Evolutionary conservation across 2,329 filamentous ascomycete genomes (phyloP).

Genomic region (Calycina herbarum): DNA sequence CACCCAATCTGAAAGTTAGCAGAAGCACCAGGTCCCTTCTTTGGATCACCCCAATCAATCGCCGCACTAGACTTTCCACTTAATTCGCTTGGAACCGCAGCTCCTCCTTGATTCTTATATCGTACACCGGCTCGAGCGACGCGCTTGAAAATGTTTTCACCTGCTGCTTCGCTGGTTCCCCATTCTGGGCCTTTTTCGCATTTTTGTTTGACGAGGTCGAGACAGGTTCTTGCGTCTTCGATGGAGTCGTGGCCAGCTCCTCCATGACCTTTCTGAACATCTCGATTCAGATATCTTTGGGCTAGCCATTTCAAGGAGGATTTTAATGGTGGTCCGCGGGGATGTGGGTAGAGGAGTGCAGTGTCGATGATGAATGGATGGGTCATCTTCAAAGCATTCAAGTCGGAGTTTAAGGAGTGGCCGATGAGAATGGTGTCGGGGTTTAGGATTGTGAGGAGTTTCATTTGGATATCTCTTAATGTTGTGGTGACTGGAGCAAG

Average conservation of each 20-base stretch:
- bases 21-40: constrained; percentile 56
- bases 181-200: constrained; percentile 88
- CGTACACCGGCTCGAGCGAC: constrained; percentile 64
- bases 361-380: constrained; percentile 96
- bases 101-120: constrained; percentile 61
- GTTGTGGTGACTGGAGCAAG: constrained; percentile 81
- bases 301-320: constrained; percentile 87
- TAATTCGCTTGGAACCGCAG: constrained; percentile 53
- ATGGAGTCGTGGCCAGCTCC: constrained; percentile 73
- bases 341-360: constrained; percentile 84
- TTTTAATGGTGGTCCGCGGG: constrained; percentile 84
- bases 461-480: constrained; percentile 76
- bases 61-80: constrained; percentile 67
- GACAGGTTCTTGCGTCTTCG: constrained; percentile 86
- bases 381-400: constrained; percentile 79
- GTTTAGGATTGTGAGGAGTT: constrained; percentile 70
- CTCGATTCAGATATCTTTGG: constrained; percentile 79
- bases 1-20: constrained; percentile 59
- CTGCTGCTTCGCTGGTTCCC: constrained; percentile 76
- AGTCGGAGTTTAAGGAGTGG: constrained; percentile 79
- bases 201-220: constrained; percentile 93
- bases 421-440: constrained; percentile 74
- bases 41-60: constrained; percentile 86
- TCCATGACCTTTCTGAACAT: constrained; percentile 80
- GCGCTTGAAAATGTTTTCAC: constrained; percentile 87